Conservation (phyloP, 2,329 filamentous ascomycete genomes). For the Botryotinia calthae region DNA sequence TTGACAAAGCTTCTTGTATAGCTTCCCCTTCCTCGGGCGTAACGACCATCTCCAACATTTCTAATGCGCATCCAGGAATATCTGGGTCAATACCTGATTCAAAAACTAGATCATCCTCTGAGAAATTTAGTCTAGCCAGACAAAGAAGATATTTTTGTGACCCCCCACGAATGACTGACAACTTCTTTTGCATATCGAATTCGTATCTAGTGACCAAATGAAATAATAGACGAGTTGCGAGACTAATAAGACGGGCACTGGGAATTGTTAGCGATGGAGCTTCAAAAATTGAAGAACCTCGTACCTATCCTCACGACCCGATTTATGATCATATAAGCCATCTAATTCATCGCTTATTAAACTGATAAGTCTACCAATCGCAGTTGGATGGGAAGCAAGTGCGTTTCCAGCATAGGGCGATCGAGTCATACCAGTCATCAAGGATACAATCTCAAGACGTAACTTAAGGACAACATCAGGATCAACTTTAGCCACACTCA, state of each 20-base stretch:
- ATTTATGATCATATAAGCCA: slow-evolving; percentile 51
- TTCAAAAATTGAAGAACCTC: slow-evolving; percentile 4
- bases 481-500: slow-evolving; percentile 32
- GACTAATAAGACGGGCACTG: slow-evolving; percentile 53
- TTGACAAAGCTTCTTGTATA: slow-evolving; percentile 37
- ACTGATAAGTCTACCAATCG: slow-evolving; percentile 71
- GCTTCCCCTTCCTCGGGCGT: slow-evolving; percentile 75
- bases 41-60: slow-evolving; percentile 75
- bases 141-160: slow-evolving; percentile 80
- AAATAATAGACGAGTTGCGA: slow-evolving; percentile 59
- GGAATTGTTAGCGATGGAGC: slow-evolving; percentile 10
- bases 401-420: slow-evolving; percentile 62
- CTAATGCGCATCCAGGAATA: slow-evolving; percentile 76
- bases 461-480: slow-evolving; percentile 31
- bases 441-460: slow-evolving; percentile 45
- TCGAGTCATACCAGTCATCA: slow-evolving; percentile 58
- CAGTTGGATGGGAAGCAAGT: slow-evolving; percentile 65
- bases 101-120: slow-evolving; percentile 71
- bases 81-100: slow-evolving; percentile 75
- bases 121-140: slow-evolving; percentile 81
- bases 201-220: slow-evolving; percentile 60
- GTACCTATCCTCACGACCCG: slow-evolving; percentile 44
- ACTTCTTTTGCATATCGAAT: slow-evolving; percentile 68
- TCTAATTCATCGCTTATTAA: slow-evolving; percentile 72
- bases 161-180: slow-evolving; percentile 67